Conservation (phyloP, 257 asterid species). For the Knoxia roxburghii region DNA sequence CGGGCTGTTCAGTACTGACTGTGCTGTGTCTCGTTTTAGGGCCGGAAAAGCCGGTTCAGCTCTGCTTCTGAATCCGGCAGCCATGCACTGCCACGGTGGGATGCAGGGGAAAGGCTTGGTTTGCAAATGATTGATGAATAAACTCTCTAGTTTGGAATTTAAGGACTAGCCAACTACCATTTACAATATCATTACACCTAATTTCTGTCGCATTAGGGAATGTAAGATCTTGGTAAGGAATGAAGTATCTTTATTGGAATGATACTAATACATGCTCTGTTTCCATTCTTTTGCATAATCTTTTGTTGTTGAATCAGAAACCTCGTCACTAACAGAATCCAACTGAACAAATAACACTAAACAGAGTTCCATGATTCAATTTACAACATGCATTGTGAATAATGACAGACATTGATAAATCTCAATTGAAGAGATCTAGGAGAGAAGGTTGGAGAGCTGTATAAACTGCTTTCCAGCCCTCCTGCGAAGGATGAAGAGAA, state of each 20-base stretch:
- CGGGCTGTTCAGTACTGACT: constrained; percentile 37
- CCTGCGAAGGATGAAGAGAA: constrained; percentile 51
- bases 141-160: too few species aligned
- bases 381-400: neutral
- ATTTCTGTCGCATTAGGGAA: too few species aligned
- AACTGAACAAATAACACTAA: too few species aligned
- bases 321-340: too few species aligned
- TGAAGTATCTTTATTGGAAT: neutral
- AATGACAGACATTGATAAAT: neutral
- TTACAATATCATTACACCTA: too few species aligned
- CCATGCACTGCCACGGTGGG: constrained; percentile 38
- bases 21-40: constrained; percentile 36
- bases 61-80: constrained; percentile 9
- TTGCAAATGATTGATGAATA: constrained; percentile 28
- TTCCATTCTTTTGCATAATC: neutral
- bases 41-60: neutral
- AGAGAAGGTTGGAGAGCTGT: constrained; percentile 35
- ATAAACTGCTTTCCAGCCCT: constrained; percentile 53
- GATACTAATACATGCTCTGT: neutral
- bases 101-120: constrained; percentile 43
- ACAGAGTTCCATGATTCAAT: neutral
- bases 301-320: neutral
- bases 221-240: neutral
- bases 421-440: constrained; percentile 8
- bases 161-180: too few species aligned